These are phyloP conservation scores for Aegle marmelos DNA, from an alignment of 345 rosid species.

Conservation along the genomic window DNA sequence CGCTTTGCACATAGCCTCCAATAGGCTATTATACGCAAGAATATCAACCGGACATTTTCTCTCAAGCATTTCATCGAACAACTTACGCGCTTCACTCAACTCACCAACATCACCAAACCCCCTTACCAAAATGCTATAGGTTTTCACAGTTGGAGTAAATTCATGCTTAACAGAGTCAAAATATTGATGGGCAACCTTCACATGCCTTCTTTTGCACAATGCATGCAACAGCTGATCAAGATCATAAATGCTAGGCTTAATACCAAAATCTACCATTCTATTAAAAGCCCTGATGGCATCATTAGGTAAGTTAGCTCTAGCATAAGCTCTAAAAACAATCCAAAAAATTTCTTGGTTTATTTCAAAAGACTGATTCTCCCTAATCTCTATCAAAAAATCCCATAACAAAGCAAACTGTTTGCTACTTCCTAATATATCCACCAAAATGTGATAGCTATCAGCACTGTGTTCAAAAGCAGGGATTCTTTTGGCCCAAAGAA, in stretches of 20 bases:
- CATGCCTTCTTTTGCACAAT: slow-evolving; percentile 66
- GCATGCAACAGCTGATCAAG: slow-evolving; percentile 59
- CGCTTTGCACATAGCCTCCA: slow-evolving; percentile 67
- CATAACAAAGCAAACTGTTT: slow-evolving; percentile 68
- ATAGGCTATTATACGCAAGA: slow-evolving; percentile 62
- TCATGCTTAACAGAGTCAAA: slow-evolving; percentile 44
- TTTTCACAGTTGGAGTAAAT: slow-evolving; percentile 42
- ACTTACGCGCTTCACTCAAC: slow-evolving; percentile 37
- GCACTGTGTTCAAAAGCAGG: slow-evolving; percentile 59
- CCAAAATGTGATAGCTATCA: slow-evolving; percentile 61
- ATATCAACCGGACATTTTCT: slow-evolving; percentile 44
- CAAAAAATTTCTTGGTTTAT: slow-evolving; percentile 53
- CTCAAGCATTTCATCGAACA: slow-evolving; percentile 78
- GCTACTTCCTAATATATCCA: slow-evolving; percentile 63
- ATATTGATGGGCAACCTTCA: slow-evolving; percentile 52
- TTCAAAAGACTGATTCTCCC: slow-evolving; percentile 43
- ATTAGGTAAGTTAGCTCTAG: slow-evolving; percentile 63
- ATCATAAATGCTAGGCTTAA: slow-evolving; percentile 58
- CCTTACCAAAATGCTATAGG: slow-evolving; percentile 58
- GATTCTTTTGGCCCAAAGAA: slow-evolving; percentile 72
- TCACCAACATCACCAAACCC: slow-evolving; percentile 64
- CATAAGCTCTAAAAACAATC: slow-evolving; percentile 72
- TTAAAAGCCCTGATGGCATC: slow-evolving; percentile 73
- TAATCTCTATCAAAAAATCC: slow-evolving; percentile 73
- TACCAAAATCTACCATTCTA: slow-evolving; percentile 80